Conservation (phyloP, 768 basidiomycete species). For the Leccinum subgranulosum region DNA sequence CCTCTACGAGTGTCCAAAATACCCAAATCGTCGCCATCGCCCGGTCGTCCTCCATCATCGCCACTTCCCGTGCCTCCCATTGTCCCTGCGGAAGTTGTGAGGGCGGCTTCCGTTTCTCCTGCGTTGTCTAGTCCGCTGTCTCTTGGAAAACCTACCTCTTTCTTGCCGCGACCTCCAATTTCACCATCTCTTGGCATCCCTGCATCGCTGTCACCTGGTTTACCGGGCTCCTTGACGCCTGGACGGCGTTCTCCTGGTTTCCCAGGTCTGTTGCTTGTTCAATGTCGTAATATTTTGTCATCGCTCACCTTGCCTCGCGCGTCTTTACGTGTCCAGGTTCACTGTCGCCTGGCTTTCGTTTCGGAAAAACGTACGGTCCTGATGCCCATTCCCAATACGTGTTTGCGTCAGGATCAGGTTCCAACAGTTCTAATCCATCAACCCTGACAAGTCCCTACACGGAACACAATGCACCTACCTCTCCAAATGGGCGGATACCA, state of each 20-base stretch:
- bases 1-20: slow-evolving; percentile 27
- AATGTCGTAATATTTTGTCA: slow-evolving; percentile 5
- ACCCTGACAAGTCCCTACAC: not conserved
- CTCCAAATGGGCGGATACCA: slow-evolving; percentile 10
- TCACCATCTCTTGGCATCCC: slow-evolving; percentile 12
- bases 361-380: not conserved
- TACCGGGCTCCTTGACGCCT: slow-evolving; percentile 17
- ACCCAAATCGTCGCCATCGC: slow-evolving; percentile 18
- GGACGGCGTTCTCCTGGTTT: slow-evolving; percentile 23
- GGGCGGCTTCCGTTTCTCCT: slow-evolving; percentile 12
- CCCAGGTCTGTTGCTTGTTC: slow-evolving; percentile 20
- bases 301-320: not conserved
- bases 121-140: slow-evolving; percentile 11
- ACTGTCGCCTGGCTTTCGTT: slow-evolving; percentile 22
- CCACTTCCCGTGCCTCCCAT: slow-evolving; percentile 11
- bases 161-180: slow-evolving; percentile 4
- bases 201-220: slow-evolving; percentile 16
- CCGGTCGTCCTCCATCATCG: slow-evolving; percentile 13
- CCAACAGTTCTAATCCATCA: slow-evolving; percentile 5
- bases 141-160: slow-evolving; percentile 4
- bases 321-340: slow-evolving; percentile 12
- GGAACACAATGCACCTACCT: not conserved
- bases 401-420: slow-evolving; percentile 15
- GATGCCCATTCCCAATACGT: slow-evolving; percentile 14
- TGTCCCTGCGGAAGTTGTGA: not conserved